These are phyloP conservation scores for Aulographum hederae DNA, from an alignment of 2,329 filamentous ascomycete genomes.

Conservation along the genomic window DNA sequence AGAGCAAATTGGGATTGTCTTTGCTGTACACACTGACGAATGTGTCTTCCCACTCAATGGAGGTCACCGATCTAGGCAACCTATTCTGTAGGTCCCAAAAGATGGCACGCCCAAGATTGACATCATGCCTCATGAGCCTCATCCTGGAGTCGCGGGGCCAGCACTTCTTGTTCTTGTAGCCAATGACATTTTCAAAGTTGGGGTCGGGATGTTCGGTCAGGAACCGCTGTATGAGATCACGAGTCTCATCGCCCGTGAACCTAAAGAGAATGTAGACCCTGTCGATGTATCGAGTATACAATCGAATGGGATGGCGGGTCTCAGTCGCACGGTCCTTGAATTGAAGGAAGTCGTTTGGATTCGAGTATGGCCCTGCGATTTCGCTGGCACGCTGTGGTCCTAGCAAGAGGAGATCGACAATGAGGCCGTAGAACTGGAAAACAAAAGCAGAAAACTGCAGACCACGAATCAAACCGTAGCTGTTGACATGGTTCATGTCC, in stretches of 20 bases:
- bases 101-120: slow-evolving; percentile 89
- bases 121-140: slow-evolving; percentile 96
- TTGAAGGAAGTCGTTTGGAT: slow-evolving; percentile 92
- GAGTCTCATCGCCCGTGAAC: slow-evolving; percentile 83
- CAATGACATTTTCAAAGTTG: slow-evolving; percentile 98
- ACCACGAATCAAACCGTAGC: slow-evolving; percentile 94
- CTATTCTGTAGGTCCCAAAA: slow-evolving; percentile 99
- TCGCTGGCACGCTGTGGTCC: slow-evolving; percentile 94
- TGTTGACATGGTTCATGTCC: slow-evolving; percentile 99
- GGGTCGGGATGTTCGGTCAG: slow-evolving; percentile 95
- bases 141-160: slow-evolving; percentile 96
- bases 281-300: slow-evolving; percentile 97
- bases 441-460: slow-evolving; percentile 97
- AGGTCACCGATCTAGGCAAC: slow-evolving; percentile 82
- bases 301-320: slow-evolving; percentile 78
- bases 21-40: slow-evolving; percentile 96
- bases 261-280: slow-evolving; percentile 97
- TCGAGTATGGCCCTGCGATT: slow-evolving; percentile 84
- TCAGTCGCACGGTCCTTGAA: slow-evolving; percentile 90
- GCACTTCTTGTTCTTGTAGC: slow-evolving; percentile 98
- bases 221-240: slow-evolving; percentile 93
- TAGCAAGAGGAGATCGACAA: slow-evolving; percentile 80
- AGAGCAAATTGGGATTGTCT: slow-evolving; percentile 91
- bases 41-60: slow-evolving; percentile 97
- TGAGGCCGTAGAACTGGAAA: slow-evolving; percentile 95